Conservation (phyloP, 495 filamentous ascomycete species). For the Daldinia vernicosa region DNA sequence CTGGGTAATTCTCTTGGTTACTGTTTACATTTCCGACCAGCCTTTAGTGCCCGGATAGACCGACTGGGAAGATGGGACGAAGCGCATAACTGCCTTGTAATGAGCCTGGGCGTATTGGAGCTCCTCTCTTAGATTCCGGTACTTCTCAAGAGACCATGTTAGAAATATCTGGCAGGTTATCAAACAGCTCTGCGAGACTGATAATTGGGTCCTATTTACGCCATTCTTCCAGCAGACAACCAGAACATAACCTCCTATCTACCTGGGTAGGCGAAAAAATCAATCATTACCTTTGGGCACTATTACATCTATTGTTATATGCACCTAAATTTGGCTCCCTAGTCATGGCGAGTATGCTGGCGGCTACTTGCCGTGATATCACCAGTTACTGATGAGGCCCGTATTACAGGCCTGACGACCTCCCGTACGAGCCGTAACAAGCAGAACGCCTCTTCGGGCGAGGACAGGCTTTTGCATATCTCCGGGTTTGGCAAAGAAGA, state of each 20-base stretch:
- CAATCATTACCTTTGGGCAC: background rate
- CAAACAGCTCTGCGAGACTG: background rate
- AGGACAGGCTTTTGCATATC: slow-evolving; percentile 19
- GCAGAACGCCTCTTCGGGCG: slow-evolving; percentile 6
- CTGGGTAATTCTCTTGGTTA: background rate
- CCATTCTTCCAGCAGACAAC: background rate
- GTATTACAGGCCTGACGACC: background rate
- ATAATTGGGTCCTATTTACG: background rate
- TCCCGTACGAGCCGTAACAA: background rate
- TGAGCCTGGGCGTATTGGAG: slow-evolving; percentile 7
- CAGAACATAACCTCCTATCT: background rate
- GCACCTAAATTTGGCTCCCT: background rate
- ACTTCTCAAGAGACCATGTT: background rate
- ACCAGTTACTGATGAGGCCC: background rate
- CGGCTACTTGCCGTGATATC: background rate
- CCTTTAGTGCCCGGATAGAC: background rate
- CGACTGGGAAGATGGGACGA: slow-evolving; percentile 15
- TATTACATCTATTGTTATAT: background rate
- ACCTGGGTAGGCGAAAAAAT: background rate
- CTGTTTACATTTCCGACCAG: background rate
- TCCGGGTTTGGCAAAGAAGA: background rate
- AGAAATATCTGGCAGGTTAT: background rate
- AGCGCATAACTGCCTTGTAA: slow-evolving; percentile 17
- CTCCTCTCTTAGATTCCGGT: background rate
- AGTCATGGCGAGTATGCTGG: background rate